Percentiles rank a stretch among this genome's conserved stretches.
These are phyloP conservation scores for Keqinozyma sinolaborantium DNA, from an alignment of 1,139 yeast genomes.

Conservation along the genomic window DNA sequence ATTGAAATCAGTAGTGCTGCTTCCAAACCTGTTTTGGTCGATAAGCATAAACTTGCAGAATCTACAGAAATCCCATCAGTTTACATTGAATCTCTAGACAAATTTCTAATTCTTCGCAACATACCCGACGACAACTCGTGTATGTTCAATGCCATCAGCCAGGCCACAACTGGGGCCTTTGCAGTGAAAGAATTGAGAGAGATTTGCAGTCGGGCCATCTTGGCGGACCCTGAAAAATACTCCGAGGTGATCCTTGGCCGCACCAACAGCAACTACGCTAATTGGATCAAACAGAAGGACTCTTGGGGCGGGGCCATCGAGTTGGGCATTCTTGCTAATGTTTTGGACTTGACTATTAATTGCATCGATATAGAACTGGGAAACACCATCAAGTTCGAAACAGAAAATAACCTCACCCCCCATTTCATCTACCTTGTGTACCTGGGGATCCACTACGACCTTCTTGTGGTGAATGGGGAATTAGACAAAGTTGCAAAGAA, in stretches of 20 bases:
- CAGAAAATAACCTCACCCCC: slow-evolving; percentile 28
- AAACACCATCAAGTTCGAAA: slow-evolving; percentile 51
- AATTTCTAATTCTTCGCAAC: slow-evolving; percentile 47
- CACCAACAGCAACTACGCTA: slow-evolving; percentile 45
- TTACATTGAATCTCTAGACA: slow-evolving; percentile 14
- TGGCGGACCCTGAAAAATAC: slow-evolving; percentile 41
- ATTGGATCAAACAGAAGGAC: slow-evolving; percentile 59
- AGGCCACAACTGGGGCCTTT: slow-evolving; percentile 34
- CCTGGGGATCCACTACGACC: slow-evolving; percentile 76
- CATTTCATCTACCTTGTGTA: slow-evolving; percentile 55
- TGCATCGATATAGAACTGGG: slow-evolving; percentile 71
- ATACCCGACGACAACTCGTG: slow-evolving; percentile 83
- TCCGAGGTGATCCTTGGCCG: slow-evolving; percentile 60
- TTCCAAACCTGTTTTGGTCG: slow-evolving; percentile 4
- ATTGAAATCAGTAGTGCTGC: slow-evolving; percentile 18
- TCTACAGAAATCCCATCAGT: slow-evolving; percentile 24
- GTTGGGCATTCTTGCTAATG: slow-evolving; percentile 58
- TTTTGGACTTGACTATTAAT: slow-evolving; percentile 50
- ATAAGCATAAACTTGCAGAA: background rate
- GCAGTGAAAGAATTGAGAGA: slow-evolving; percentile 42
- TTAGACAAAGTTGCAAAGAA: slow-evolving; percentile 19
- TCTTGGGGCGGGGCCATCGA: slow-evolving; percentile 92
- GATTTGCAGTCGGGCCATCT: slow-evolving; percentile 45
- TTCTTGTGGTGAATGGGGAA: slow-evolving; percentile 42
- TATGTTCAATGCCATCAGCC: slow-evolving; percentile 65